Base-by-base conservation (phyloP, 768 basidiomycete genomes). In the Leccinum rimulosum region DNA sequence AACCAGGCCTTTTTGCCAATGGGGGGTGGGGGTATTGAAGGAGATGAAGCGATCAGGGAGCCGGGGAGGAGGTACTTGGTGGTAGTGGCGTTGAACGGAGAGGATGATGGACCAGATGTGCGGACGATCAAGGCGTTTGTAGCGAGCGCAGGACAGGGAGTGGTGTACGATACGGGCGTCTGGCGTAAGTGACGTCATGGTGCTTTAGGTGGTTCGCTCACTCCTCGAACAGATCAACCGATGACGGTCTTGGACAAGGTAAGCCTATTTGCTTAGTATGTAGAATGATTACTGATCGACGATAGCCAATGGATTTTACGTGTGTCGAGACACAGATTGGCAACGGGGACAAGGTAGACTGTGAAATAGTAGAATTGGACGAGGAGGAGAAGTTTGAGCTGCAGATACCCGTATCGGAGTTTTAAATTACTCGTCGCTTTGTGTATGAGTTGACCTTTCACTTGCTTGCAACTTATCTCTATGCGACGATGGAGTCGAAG, bases 271-370 rank as follows among this genome's bases (percentile, higher is more conserved):
- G 17, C 30, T 19, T 17, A 14, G 12, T 54, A 54, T n/a, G 53
- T 56, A 14, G 33, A 1, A 22, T 50, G 17, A 17, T 14, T 22
- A 61, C 66, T 73, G 35, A 74, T 59, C 1, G 6, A 14, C 22
- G 36, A 60, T 38, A 93, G 89, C 71, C 78, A 11, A 81, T 93
- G 74, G 91, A 93, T 66, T 82, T 94, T 63, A 80, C 91, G 9
- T 98, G 96, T 68, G 84, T 98, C 9, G 96, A 98, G 74, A 92
- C 94, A 25, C 95, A 98, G 73, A 86, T 96, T 55, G 94, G 93
- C 6, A 82, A 91, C 58, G 89, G 89, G 1, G 82, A 84, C 52
- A 68, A 68, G 58, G 78, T 83, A 22, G 97, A 99, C 73, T 98
- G 96, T 70, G 94, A 99, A 74, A 83, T 98, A 56, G 66, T 93